Evolutionary conservation across 176 grass and related monocot species (phyloP), one percentile per base, ranked within the genome.

Genomic region (Triticum timopheevii): DNA sequence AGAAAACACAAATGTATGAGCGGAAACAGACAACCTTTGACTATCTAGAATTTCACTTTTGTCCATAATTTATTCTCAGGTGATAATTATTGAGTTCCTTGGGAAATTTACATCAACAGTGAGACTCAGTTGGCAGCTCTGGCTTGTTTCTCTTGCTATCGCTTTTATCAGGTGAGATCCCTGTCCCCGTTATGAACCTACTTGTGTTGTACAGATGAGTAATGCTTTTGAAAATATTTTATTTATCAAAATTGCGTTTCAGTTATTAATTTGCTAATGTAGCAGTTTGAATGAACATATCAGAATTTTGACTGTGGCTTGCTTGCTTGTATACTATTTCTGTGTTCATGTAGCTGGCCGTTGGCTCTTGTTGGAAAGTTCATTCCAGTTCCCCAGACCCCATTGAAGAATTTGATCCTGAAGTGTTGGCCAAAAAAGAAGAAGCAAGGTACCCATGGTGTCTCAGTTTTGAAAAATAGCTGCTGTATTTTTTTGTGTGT

Each of bases 71-170:
- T 47, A 87, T 67, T 77, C 36, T 39, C 76, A 99, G 97, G 92
- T 82, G 25, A 72, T 99, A 78, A 99, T 96, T 64, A 91, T 99
- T 19, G 92, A 99, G 80, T 96, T 96, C 87, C 90, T 99, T 36
- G 97, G 97, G 80, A 99, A 99, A 67, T 99, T 99, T 82, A 83
- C 94, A 47, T 91, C 94, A 35, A 99, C 97, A 47, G 90, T 91
- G 67, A 96, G 70, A 86, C 90, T 99, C 38, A 94, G 61, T 65
- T 99, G 94, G 97, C 27, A 94, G 80, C 87, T 99, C 58, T 99
- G 97, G 97, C 88, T 99, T 67, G 87, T 94, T 82, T 94, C 94
- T 61, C 15, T 93, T 20, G 92, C 72, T 78, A 96, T 97, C 91
- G 92, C 83, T 70, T 92, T 94, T 89, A 54, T 97, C 25, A 89